phyloP scores from a whole-genome alignment of 2,329 filamentous ascomycete genomes.

The Ophiostoma ulmi region DNA sequence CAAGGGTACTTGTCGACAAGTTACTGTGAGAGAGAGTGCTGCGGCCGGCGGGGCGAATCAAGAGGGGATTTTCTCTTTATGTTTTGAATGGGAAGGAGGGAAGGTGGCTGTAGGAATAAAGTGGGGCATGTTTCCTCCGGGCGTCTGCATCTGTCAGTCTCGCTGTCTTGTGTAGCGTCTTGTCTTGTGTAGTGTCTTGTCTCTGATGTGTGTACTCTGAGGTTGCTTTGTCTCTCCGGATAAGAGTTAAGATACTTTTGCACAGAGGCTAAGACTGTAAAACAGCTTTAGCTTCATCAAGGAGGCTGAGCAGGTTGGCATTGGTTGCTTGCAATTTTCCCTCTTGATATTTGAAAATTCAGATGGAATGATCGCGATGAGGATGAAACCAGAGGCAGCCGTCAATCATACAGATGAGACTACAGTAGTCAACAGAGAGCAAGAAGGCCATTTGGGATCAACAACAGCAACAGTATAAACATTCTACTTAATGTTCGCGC shows the following conservation, averaged over 20 bases:
- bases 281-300: not conserved
- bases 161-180: not conserved
- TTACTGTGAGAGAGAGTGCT: not conserved
- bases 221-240: not conserved
- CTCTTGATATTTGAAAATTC: not conserved
- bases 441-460: no score
- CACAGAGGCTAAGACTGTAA: not conserved
- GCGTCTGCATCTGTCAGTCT: not conserved
- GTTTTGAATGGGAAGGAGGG: not conserved
- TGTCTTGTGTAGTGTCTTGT: not conserved
- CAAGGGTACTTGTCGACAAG: not conserved
- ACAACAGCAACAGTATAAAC: not conserved
- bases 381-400: not conserved
- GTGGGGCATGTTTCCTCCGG: not conserved
- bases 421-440: not conserved
- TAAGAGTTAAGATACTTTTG: not conserved
- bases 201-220: no score
- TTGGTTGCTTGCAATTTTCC: not conserved
- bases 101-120: not conserved
- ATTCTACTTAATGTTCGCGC: no score
- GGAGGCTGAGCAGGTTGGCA: conserved; percentile 14
- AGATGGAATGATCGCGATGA: not conserved
- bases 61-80: not conserved
- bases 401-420: not conserved
- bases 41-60: conserved; percentile 9